Base-by-base conservation (phyloP, 768 basidiomycete species). In the Hypsizygus marmoreus region DNA sequence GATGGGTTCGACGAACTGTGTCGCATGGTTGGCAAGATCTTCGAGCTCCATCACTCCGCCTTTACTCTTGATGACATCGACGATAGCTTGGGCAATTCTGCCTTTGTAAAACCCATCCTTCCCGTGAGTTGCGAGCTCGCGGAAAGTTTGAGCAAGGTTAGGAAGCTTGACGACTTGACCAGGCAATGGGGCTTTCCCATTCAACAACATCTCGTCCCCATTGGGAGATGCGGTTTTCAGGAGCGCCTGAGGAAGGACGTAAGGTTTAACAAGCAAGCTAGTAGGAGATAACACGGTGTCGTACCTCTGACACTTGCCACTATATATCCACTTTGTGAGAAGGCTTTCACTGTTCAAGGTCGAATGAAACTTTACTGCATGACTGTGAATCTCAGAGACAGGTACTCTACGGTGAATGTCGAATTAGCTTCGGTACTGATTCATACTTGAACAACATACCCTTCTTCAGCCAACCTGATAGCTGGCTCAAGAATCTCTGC, bases 101-200 rank as follows among this genome's bases (percentile, higher is more conserved):
- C 97, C 97, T 60, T 85, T 91, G 70, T 99, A 99, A 66, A 92
- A 99, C 0, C 95, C 97, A 45, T 87, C 84, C 58, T 88, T 93
- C 2, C 95, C 95, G 11, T 92, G 69, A 50, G 80, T 76, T 0
- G 82, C 91, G 7, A 97, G 73, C 36, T 81, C 77, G 38, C 84
- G 80, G 71, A 97, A 94, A 0, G 93, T 95, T 58, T 74, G 68
- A 0, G 89, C 95, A 7, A 99, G 78, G 56, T 83, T 86, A 0
- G 93, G 86, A 24, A 94, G 75, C 49, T 75, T 80, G 69, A 91
- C 81, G 54, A 95, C 76, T 62, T 98, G 82, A 8, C 95, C 95
- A 2, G 91, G 82, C 8, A 80, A 75, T 0, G 97, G 95, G 0
- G 91, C 89, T 54, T 79, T 82, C 17, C 89, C 88, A 50, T 93